A percentile compares a stretch with the other conserved stretches of the same genome.
phyloP scores from a whole-genome alignment of 345 rosid genomes.

The Brassica cretica region DNA sequence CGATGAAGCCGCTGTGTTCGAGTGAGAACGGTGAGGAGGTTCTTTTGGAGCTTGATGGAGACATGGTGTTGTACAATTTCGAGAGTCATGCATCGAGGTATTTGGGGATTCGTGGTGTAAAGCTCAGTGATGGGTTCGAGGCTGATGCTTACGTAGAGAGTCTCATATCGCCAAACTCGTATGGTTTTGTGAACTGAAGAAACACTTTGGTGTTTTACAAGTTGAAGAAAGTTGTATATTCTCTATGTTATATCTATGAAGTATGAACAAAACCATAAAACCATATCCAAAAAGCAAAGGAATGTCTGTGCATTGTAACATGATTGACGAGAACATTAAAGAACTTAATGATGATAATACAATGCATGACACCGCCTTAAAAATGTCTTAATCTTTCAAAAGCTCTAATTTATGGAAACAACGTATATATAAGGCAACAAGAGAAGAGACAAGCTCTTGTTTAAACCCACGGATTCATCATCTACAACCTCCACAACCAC shows the following conservation, averaged over 20 bases:
- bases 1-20: slow-evolving; percentile 49
- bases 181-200: slow-evolving; percentile 10
- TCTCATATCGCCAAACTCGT: slow-evolving; percentile 45
- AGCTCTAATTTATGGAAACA: too few relatives aligned
- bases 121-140: slow-evolving; percentile 43
- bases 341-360: background rate
- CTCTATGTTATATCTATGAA: background rate
- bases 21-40: slow-evolving; percentile 35
- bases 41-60: slow-evolving; percentile 48
- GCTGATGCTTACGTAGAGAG: slow-evolving; percentile 50
- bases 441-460: too few relatives aligned
- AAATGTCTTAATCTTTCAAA: too few relatives aligned
- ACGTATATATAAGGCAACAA: too few relatives aligned
- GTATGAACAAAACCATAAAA: too few relatives aligned
- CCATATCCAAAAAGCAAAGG: background rate
- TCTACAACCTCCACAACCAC: too few relatives aligned
- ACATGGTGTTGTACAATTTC: slow-evolving; percentile 44
- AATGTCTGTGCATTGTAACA: background rate
- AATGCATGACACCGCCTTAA: too few relatives aligned
- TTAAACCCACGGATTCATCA: too few relatives aligned
- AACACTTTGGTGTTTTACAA: background rate
- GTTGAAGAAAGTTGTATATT: background rate
- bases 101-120: slow-evolving; percentile 38
- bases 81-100: slow-evolving; percentile 22
- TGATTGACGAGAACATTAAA: background rate